Percentiles rank a stretch among this genome's conserved stretches.
Evolutionary conservation across 148 eudicot genomes (phyloP).

Genomic region (Rhododendron ferrugineum): DNA sequence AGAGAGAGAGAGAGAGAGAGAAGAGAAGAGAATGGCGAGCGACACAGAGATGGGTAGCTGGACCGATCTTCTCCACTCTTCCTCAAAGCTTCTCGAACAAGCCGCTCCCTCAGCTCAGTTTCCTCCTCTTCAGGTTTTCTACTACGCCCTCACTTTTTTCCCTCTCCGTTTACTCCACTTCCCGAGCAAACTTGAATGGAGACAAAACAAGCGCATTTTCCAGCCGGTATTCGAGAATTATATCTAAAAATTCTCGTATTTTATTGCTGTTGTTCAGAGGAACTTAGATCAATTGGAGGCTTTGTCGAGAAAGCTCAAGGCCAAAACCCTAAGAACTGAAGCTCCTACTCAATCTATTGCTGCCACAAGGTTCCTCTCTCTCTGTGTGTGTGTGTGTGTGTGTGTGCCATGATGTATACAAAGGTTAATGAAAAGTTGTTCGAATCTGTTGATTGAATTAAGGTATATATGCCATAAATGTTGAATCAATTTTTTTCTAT

Average conservation of each 20-base stretch:
- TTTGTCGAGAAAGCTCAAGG: constrained; percentile 80
- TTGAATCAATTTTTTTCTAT: no score
- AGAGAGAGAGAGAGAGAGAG: constrained; percentile 12
- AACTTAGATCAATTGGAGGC: constrained; percentile 94
- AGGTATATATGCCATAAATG: neutral
- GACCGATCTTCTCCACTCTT: constrained; percentile 82
- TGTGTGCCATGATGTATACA: no score
- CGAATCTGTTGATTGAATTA: neutral
- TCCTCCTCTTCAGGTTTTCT: constrained; percentile 88
- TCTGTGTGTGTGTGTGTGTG: no score
- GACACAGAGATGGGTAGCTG: constrained; percentile 89
- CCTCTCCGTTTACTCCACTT: neutral
- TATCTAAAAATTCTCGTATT: neutral
- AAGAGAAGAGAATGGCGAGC: constrained; percentile 46
- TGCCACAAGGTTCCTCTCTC: constrained; percentile 54
- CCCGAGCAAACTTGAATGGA: neutral
- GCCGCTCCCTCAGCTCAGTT: constrained; percentile 96
- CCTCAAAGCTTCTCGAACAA: constrained; percentile 91
- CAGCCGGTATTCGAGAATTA: neutral
- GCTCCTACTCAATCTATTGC: constrained; percentile 93
- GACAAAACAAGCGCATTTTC: neutral
- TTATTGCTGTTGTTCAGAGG: constrained; percentile 40
- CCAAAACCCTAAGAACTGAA: constrained; percentile 85
- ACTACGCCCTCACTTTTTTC: neutral
- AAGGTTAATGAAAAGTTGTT: neutral